Evolutionary conservation across 345 rosid species (phyloP), one percentile per base, ranked within the genome.

Genomic region (Kernera saxatilis): DNA sequence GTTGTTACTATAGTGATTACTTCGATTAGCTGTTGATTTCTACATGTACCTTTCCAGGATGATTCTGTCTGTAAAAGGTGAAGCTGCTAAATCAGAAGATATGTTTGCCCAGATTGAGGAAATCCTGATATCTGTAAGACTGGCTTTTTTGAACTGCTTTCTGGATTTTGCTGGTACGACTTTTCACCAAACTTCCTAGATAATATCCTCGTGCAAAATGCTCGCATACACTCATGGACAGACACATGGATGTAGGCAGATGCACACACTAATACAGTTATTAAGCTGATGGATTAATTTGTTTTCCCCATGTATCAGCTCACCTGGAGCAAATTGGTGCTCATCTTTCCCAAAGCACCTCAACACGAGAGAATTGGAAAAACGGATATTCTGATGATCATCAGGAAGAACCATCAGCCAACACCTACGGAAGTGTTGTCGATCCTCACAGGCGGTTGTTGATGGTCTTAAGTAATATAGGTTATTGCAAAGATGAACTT

Each of bases 401-500:
- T 18, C 84, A 78, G 64, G 86, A 78, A 52, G 86, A 74, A 29
- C 33, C 50, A 56, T 79, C 78, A 29, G 78, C 78, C 67, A 81
- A 84, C 73, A 78, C 82, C 80, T 67, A 69, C 83, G 97, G 88
- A 83, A 82, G 80, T 85, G 68, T 85, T 75, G 82, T 73, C 73
- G 87, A 84, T 87, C 82, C 91, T 44, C 99, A 87, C 81, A 82
- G 84, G 73, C 83, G 77, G 49, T 77, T 94, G 81, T 76, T 94
- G 69, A 85, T 94, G 64, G 92, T 94, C 82, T 79, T 94, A 33
- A 94, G 99, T 72, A 91, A 94, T 81, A 84, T 91, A 48, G 99
- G 97, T 58, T 91, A 88, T 67, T 94, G 99, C 91, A 94, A 89
- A 83, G 99, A 89, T 41, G 99, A 91, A 70, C 90, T 94, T 76